Percentiles rank a stretch among this genome's conserved stretches.
phyloP scores from a whole-genome alignment of 495 filamentous ascomycete species.

The Aspergillus kassunensis region DNA sequence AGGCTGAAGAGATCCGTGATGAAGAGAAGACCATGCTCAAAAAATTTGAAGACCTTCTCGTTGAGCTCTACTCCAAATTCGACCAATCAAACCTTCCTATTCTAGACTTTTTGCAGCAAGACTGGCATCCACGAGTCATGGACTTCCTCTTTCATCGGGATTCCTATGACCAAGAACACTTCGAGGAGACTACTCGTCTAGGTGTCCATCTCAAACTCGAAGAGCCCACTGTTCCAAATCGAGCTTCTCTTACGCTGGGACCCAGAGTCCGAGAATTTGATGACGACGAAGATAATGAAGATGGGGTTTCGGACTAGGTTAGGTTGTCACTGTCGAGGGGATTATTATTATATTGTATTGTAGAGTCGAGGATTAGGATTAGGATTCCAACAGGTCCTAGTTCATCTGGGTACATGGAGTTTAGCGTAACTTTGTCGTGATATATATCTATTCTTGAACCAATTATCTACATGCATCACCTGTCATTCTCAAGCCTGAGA shows the following conservation, averaged over 20 bases:
- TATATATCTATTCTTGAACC: no score
- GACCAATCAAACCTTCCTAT: background rate
- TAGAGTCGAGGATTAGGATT: no score
- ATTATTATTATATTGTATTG: no score
- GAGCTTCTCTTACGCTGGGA: background rate
- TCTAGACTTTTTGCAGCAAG: background rate
- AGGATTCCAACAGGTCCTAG: no score
- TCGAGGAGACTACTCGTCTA: background rate
- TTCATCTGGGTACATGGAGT: no score
- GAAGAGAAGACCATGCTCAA: background rate
- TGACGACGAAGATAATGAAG: no score
- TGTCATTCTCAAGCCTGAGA: no score
- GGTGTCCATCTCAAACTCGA: background rate
- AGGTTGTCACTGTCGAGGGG: no score
- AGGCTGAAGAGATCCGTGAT: background rate
- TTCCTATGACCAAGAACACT: background rate
- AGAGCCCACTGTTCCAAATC: background rate
- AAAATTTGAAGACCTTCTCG: background rate
- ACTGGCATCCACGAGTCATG: background rate
- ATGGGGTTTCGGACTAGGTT: background rate
- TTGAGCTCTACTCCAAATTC: background rate
- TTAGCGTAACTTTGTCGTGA: no score
- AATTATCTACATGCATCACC: no score
- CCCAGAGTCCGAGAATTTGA: background rate
- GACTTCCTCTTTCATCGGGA: constrained; percentile 1